Base-by-base conservation (phyloP, 495 filamentous ascomycete genomes). In the Evernia prunastri region DNA sequence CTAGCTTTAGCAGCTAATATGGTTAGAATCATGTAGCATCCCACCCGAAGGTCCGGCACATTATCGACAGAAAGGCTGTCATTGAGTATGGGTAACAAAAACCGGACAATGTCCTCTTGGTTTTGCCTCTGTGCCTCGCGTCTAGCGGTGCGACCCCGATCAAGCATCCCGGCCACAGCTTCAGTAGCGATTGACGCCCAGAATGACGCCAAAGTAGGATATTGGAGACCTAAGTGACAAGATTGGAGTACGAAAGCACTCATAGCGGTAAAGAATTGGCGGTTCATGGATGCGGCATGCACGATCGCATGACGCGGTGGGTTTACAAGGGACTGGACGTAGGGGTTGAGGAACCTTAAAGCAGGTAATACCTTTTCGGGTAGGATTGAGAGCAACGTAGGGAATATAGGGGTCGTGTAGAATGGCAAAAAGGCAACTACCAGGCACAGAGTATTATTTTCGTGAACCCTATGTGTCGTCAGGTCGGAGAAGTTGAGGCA, bases 371-470 rank as follows among this genome's bases (percentile, higher is more conserved):
- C 75, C 33, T 84, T 81, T 12, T 79, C 73, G 0, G 96, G 90
- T 18, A 99, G 73, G 63, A 96, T 90, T 1, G 90, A 88, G 9
- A 99, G 79, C 5, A 97, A 77, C 5, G 89, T 89, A 11, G 86
- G 74, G 71, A 97, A 96, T 4, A 90, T 82, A 5, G 87, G 89
- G 23, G 88, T 86, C 0, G 86, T 86, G 70, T 97, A 91, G 70
- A 95, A 97, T 4, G 95, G 94, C 18, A 99, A 80, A 73, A 97
- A 96, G 12, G 91, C 91, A 56, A 93, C 78, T n/a, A 97, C 76
- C 23, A 94, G 77, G 53, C 80, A 83, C 1, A 82, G 78, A 0
- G 91, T 92, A 71, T 97, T 97, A 71, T 90, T 86, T 71, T 97
- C 91, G 72, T 97, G 94, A 35, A 94, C 79, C 63, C 94, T 96